Evolutionary conservation across 768 basidiomycete genomes (phyloP), one percentile per base, ranked within the genome.

Genomic region (Pholiota conissans): DNA sequence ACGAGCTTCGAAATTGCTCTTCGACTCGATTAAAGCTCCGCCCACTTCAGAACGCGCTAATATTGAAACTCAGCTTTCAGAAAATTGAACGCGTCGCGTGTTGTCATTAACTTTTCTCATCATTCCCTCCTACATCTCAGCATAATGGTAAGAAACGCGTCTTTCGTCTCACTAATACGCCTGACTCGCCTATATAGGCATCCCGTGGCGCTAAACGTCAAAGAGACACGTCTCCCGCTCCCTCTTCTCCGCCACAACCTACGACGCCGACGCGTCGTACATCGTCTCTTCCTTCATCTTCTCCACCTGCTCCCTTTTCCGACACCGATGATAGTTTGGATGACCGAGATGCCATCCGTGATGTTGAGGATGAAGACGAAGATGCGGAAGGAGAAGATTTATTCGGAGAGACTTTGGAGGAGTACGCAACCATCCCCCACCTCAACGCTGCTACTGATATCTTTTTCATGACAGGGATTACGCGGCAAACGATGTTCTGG

Each of bases 341-440:
- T 37, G 90, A 91, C 58, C 82, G 84, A 9, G 87, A 90, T 62
- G 84, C 79, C 1, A 79, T 90, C 3, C 76, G 70, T 54, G 85
- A 89, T 65, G 74, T 84, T 13, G 85, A 86, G 51, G 88, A 77
- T 20, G 89, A 77, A 27, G 91, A 85, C 5, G 91, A 84, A 16
- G 91, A 89, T 10, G 93, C 82, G n/a, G 90, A 91, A 22, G 92
- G 91, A 34, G 96, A 98, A 71, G 96, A 98, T 74, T 84, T 99
- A 40, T 98, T 95, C 71, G 91, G 81, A 30, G 86, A 94, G n/a
- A 79, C 76, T 49, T 72, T 92, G 57, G 84, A 90, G 71, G 81
- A 80, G 95, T 92, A 68, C 63, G 85, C 59, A 32, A 58, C 30
- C 48, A 57, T 35, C 52, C 42, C 35, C 48, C 40, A 18, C 37